These are phyloP conservation scores for Collariella sp. DNA, from an alignment of 495 filamentous ascomycete species.

Conservation along the genomic window DNA sequence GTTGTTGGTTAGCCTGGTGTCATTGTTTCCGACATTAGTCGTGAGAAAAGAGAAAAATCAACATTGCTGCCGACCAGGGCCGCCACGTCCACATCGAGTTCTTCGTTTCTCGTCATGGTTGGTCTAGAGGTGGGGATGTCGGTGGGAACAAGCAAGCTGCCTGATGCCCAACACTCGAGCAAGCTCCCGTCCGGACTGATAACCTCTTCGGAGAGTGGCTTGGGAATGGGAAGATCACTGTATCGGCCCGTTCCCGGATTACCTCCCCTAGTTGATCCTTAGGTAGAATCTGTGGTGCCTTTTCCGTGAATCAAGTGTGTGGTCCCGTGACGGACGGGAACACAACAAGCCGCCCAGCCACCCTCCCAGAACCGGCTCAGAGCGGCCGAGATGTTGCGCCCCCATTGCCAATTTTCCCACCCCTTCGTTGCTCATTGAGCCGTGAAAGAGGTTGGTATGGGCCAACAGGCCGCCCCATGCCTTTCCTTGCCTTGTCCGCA, in stretches of 20 bases:
- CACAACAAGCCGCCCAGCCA: constrained; percentile 9
- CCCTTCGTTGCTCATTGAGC: not conserved
- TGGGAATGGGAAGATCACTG: not conserved
- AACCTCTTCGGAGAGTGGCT: not conserved
- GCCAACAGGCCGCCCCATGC: not conserved
- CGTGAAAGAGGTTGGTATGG: not conserved
- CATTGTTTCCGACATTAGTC: not conserved
- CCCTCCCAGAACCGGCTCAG: no score
- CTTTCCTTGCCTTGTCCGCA: no score
- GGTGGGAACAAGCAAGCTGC: not conserved
- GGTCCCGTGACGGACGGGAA: not conserved
- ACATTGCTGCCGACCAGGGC: not conserved
- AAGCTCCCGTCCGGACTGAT: not conserved
- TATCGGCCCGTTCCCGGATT: not conserved
- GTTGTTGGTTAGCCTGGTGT: constrained; percentile 13
- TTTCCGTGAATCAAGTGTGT: not conserved
- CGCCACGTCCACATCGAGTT: not conserved
- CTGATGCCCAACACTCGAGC: not conserved
- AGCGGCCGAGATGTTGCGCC: no score
- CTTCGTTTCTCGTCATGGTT: not conserved
- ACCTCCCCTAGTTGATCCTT: not conserved
- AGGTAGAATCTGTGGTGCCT: not conserved
- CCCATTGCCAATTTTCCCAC: no score
- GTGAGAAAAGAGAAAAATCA: not conserved
- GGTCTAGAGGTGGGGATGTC: not conserved